Evolutionary conservation across 2,329 filamentous ascomycete genomes (phyloP), one percentile per base, ranked within the genome.

Genomic region (Dothistroma septosporum): DNA sequence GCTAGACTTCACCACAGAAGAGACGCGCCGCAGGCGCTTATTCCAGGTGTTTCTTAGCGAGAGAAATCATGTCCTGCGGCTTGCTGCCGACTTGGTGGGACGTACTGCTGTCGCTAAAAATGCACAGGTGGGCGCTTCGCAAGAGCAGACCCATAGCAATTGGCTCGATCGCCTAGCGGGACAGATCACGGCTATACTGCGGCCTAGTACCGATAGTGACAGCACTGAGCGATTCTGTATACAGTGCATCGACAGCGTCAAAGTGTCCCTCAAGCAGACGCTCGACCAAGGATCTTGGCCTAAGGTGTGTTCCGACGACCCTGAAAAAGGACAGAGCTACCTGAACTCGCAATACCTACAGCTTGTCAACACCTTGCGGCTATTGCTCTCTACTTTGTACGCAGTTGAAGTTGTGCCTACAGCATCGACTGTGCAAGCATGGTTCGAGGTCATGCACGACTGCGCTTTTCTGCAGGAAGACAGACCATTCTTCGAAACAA

Each of bases 371-470:
- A 82, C 64, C 2, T 41, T 74, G 44, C 82, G 55, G 74, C 79
- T 41, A 76, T 80, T 52, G 83, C 90, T 67, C 79, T 85, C 12
- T 79, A 85, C 16, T 80, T 84, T 19, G 11, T 68, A 68, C 41
- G 53, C 63, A 10, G 58, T 66, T 32, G 58, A 68, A n/a, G 59
- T 54, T 7, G 59, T 68, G 16, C 60, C 68, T 1, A 58, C 62
- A n/a, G 53, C 66, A 5, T 77, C 82, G 14, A 74, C 86, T 7
- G 80, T 92, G 19, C 77, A 84, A 44, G 80, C 84, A 64, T 96
- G 91, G 91, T 91, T 92, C 68, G 77, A 82, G n/a, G 77, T 92
- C 54, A 87, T 92, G 80, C 79, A 83, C 47, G 79, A 84, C 14
- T 87, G 85, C 69, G 78, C 76, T 55, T 96, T 95, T 70, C 83